These are phyloP conservation scores for Harrya chromipes DNA, from an alignment of 768 basidiomycete species.

Conservation along the genomic window DNA sequence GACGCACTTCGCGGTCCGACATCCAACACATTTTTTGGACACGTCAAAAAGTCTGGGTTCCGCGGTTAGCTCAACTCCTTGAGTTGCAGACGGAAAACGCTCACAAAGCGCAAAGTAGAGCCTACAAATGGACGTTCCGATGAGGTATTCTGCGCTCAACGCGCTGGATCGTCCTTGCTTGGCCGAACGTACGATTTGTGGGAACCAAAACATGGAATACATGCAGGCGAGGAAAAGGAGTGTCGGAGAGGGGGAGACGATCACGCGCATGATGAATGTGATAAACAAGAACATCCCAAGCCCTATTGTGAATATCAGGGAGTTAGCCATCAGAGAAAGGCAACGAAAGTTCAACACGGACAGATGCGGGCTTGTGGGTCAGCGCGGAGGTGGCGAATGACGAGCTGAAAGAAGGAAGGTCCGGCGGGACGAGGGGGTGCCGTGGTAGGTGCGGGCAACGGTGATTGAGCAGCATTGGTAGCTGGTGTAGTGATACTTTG, in stretches of 20 bases:
- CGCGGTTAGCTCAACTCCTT: background rate
- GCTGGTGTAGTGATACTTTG: slow-evolving; percentile 4
- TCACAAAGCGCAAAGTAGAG: slow-evolving; percentile 72
- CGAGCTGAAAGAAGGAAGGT: slow-evolving; percentile 42
- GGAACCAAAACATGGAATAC: slow-evolving; percentile 81
- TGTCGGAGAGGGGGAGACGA: slow-evolving; percentile 63
- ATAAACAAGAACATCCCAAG: slow-evolving; percentile 64
- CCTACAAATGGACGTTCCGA: slow-evolving; percentile 74
- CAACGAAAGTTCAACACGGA: slow-evolving; percentile 33
- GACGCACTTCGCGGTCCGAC: slow-evolving; percentile 67
- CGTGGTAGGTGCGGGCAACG: slow-evolving; percentile 19
- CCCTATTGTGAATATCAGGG: slow-evolving; percentile 42
- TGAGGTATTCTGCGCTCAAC: slow-evolving; percentile 62
- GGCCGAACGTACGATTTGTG: slow-evolving; percentile 78
- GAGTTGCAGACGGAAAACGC: slow-evolving; percentile 24
- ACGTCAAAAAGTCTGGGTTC: slow-evolving; percentile 72
- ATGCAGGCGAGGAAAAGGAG: slow-evolving; percentile 62
- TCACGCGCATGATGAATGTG: slow-evolving; percentile 70
- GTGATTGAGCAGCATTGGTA: slow-evolving; percentile 11
- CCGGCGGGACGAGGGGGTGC: slow-evolving; percentile 14
- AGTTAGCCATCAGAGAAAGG: slow-evolving; percentile 1
- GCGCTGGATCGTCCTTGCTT: slow-evolving; percentile 69
- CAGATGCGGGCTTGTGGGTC: slow-evolving; percentile 74
- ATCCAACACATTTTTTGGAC: slow-evolving; percentile 85
- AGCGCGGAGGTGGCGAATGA: slow-evolving; percentile 56